Evolutionary conservation across 2,329 filamentous ascomycete genomes (phyloP).

Genomic region (Curvularia spicifera): DNA sequence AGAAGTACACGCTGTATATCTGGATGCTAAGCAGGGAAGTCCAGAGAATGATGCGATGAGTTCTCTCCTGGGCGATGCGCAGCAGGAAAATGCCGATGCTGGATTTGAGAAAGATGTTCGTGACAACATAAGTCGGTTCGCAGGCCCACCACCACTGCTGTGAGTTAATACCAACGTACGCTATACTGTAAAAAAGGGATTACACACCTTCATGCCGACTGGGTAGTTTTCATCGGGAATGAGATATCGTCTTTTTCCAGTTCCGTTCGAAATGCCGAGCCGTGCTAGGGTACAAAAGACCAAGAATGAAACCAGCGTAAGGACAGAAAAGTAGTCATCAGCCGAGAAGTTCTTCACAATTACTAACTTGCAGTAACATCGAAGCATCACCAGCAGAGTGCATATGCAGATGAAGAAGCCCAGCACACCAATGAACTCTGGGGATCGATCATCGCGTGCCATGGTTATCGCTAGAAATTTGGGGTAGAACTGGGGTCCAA

Average conservation of each 20-base stretch:
- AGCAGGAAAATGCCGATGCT: conserved; percentile 25
- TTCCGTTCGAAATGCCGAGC: conserved; percentile 22
- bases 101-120: conserved; percentile 17
- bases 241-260: conserved; percentile 24
- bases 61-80: conserved; percentile 20
- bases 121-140: conserved; percentile 23
- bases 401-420: conserved; percentile 25
- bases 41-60: conserved; percentile 21
- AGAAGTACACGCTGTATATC: conserved; percentile 22
- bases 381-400: conserved; percentile 23
- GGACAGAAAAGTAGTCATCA: conserved; percentile 27
- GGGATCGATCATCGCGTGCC: conserved; percentile 23
- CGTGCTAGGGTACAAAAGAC: conserved; percentile 21
- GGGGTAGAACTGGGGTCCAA: background rate
- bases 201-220: conserved; percentile 24
- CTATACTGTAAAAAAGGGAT: background rate
- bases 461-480: conserved; percentile 10
- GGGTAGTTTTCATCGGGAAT: conserved; percentile 21
- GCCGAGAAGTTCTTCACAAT: conserved; percentile 26
- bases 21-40: conserved; percentile 17
- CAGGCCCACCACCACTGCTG: conserved; percentile 28
- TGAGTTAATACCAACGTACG: background rate
- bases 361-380: conserved; percentile 26
- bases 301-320: conserved; percentile 25
- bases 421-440: conserved; percentile 24